These are phyloP conservation scores for Dryas integrifolia DNA, from an alignment of 331 rosid species.

Conservation along the genomic window DNA sequence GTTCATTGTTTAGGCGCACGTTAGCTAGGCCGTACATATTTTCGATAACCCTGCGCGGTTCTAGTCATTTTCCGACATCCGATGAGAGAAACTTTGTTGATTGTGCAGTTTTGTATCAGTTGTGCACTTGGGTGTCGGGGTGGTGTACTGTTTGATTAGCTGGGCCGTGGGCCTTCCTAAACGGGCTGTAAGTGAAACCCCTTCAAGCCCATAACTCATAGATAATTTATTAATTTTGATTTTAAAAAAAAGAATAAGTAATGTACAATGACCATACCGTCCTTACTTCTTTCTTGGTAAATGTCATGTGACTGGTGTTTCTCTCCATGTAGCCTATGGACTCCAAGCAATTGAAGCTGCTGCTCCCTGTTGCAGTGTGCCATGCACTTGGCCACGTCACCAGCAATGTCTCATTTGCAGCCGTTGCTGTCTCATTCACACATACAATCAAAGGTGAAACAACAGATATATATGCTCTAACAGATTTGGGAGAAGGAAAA, in stretches of 20 bases:
- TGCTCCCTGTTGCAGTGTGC: slow-evolving; percentile 80
- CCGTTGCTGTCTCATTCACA: slow-evolving; percentile 60
- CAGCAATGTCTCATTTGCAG: slow-evolving; percentile 57
- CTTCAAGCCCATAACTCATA: neutral
- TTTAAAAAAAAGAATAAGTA: no score
- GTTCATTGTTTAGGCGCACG: neutral
- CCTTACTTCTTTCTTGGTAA: no score
- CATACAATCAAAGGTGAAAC: slow-evolving; percentile 52
- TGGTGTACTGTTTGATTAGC: slow-evolving; percentile 47
- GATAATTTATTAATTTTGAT: no score
- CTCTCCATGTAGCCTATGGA: slow-evolving; percentile 65
- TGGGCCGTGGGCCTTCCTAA: slow-evolving; percentile 60
- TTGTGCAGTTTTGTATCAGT: slow-evolving; percentile 54
- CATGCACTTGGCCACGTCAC: slow-evolving; percentile 60
- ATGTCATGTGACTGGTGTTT: slow-evolving; percentile 11
- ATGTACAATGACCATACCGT: no score
- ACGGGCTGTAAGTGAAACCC: slow-evolving; percentile 46
- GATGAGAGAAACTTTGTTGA: neutral
- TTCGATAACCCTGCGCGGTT: neutral
- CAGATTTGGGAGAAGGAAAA: neutral
- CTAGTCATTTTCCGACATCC: no score
- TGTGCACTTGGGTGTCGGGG: slow-evolving; percentile 50
- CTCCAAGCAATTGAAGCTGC: slow-evolving; percentile 63
- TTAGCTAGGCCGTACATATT: neutral
- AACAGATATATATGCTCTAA: neutral